Evolutionary conservation across 192 early-diverging fungal genomes (phyloP), one percentile per base, ranked within the genome.

Genomic region (Rhizophagus clarus): DNA sequence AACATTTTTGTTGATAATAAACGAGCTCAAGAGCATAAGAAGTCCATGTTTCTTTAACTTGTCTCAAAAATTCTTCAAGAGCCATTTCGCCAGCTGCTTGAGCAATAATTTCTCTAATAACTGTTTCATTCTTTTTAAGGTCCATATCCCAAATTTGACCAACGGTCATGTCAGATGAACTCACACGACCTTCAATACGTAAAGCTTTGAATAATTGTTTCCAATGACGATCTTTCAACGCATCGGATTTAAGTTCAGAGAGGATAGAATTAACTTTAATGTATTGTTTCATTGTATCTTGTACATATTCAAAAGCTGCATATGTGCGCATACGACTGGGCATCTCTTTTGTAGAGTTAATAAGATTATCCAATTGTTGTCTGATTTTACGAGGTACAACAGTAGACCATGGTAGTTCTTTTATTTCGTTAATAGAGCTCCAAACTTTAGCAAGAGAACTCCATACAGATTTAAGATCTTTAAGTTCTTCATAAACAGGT

Each of bases 11-110:
- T 84, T 99, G 98, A 83, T 99, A 99, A 56, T 94, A 93, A 61
- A 98, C 94, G 26, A 99, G 91, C 81, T 99, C 98, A 49, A 99
- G 83, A 17, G 92, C 89, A 81, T 98, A 99, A 62, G 88, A 92
- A 28, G 91, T 91, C 98, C 98, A 99, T 0, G 93, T 95, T 82
- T 97, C 96, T 81, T 91, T 89, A 64, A 93, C 84, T 86, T 97
- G 95, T 74, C 92, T 93, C 86, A 99, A 88, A 88, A 97, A 99
- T 86, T 97, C 96, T 87, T 99, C 98, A 74, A 99, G 86, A 14
- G 96, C 98, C 98, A 99, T 99, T 89, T 99, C 98, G 79, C 98
- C 98, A 83, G 98, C 95, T 7, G 98, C 98, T 66, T 94, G 92
- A 4, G 92, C 89, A 56, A 99, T 92, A 47, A 98, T 92, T 22